Base-by-base conservation (phyloP, 768 basidiomycete genomes). In the Lactarius pseudohatsudake region DNA sequence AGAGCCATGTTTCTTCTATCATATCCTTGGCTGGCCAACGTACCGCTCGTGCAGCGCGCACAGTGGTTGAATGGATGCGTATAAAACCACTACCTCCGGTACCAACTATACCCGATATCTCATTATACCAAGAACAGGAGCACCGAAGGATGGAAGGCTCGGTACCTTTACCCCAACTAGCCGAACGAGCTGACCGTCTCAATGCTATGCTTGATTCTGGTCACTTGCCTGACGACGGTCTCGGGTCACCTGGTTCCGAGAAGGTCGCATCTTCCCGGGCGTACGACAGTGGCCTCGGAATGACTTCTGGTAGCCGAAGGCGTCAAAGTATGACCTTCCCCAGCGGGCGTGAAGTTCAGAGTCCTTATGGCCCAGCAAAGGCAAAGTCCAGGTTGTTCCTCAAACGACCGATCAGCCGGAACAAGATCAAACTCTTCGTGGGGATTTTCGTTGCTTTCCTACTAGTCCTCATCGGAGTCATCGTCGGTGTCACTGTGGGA, bases 81-180 rank as follows among this genome's bases (percentile, higher is more conserved):
- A 69, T 72, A 30, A 87, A 87, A 72, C 85, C 86, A 4, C 75
- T 88, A 18, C 86, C 87, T 8, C 86, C 85, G 1, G 79, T 88
- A 30, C 87, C 87, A 18, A 76, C 75, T 22, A 79, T 85, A 16
- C 81, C 85, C 2, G 74, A 81, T 57, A 80, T 81, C 22, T 75
- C 83, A 9, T 70, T 84, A 40, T 74, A 78, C 2, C 72, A 73
- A 15, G 82, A 83, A 66, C 75, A 73, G 61, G 79, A 79, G 43
- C 76, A 80, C 68, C 77, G 78, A 55, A 79, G 77, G 64, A 75
- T 73, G 55, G 87, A 87, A 57, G 79, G 82, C 45, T 72, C 76
- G 56, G 75, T 81, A 8, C 80, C 84, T 43, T 78, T 87, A n/a
- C 83, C 83, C 1, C 79, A 84, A 36, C 79, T 87, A 8, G 79